Evolutionary conservation across 805 yeast genomes (phyloP).

Genomic region (Metschnikowia kofuensis): DNA sequence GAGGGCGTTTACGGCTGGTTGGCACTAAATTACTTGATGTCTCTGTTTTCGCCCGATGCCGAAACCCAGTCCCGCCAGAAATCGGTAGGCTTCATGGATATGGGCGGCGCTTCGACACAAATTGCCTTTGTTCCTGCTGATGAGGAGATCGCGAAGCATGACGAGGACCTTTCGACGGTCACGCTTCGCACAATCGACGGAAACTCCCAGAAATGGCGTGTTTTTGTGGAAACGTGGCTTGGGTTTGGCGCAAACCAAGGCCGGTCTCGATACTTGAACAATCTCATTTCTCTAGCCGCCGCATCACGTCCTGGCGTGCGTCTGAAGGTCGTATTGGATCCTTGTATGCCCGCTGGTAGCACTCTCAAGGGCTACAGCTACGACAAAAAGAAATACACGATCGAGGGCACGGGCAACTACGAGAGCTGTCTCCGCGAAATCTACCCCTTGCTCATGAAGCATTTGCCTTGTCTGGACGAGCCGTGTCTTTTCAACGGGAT

Average conservation of each 20-base stretch:
- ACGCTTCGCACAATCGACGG: slow-evolving; percentile 71
- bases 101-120: slow-evolving; percentile 99
- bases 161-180: slow-evolving; percentile 69
- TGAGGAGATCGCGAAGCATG: slow-evolving; percentile 60
- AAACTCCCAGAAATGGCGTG: slow-evolving; percentile 67
- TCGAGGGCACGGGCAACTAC: slow-evolving; percentile 78
- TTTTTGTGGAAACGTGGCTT: slow-evolving; percentile 94
- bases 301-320: slow-evolving; percentile 9
- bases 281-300: slow-evolving; percentile 39
- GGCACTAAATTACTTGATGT: slow-evolving; percentile 79
- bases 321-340: slow-evolving; percentile 48
- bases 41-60: slow-evolving; percentile 50
- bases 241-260: slow-evolving; percentile 98
- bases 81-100: slow-evolving; percentile 95
- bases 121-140: slow-evolving; percentile 83
- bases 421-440: slow-evolving; percentile 67
- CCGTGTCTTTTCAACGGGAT: slow-evolving; percentile 96
- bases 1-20: slow-evolving; percentile 98
- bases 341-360: slow-evolving; percentile 75
- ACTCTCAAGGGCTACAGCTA: slow-evolving; percentile 40
- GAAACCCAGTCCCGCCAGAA: slow-evolving; percentile 31
- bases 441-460: slow-evolving; percentile 74
- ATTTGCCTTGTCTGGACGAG: slow-evolving; percentile 76
- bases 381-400: slow-evolving; percentile 45
- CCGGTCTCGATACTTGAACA: slow-evolving; percentile 63